These are phyloP conservation scores for Jackrogersella minutella DNA, from an alignment of 495 filamentous ascomycete species.

Conservation along the genomic window DNA sequence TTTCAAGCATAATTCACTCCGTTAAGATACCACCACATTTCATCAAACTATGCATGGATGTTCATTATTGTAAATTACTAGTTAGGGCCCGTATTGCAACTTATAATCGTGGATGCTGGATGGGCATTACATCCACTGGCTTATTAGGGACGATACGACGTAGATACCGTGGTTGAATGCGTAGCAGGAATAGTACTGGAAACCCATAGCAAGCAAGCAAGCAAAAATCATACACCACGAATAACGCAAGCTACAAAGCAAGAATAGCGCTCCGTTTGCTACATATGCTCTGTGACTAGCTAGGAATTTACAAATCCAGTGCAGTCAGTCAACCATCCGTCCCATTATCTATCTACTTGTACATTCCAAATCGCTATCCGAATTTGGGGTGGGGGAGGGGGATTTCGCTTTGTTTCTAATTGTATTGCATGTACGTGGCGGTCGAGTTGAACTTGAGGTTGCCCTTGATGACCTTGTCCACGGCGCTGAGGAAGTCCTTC, in stretches of 20 bases:
- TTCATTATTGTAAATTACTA: conserved; percentile 5
- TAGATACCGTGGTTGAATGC: background rate
- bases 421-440: conserved; percentile 99
- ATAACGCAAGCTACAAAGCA: conserved; percentile 12
- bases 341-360: conserved; percentile 41
- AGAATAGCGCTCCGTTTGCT: conserved; percentile 11
- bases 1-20: conserved; percentile 16
- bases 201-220: background rate
- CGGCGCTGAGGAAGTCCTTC: conserved; percentile 97
- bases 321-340: background rate
- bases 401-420: conserved; percentile 68
- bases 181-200: background rate
- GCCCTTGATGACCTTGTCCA: conserved; percentile 99
- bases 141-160: background rate
- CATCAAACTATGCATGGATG: background rate
- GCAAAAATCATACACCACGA: background rate
- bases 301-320: conserved; percentile 8
- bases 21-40: conserved; percentile 24
- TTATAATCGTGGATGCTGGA: background rate
- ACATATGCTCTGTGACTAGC: background rate
- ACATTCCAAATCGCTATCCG: conserved; percentile 14
- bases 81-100: background rate
- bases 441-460: conserved; percentile 99
- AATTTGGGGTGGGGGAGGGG: no score
- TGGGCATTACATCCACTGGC: background rate